Base-by-base conservation (phyloP, 305 asterid species). In the Rubia tinctorum region DNA sequence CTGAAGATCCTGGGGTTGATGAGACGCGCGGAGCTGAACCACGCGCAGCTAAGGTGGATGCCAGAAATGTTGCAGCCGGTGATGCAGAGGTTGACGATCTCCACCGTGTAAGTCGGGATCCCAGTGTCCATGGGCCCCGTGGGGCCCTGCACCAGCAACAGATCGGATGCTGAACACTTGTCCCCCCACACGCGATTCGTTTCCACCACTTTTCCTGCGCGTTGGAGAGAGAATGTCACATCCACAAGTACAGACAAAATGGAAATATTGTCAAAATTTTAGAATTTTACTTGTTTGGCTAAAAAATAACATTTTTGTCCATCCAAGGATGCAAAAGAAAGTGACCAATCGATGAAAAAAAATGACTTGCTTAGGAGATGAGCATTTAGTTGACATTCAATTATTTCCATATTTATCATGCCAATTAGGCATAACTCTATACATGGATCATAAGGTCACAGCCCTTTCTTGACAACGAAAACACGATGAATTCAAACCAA, bases 21-120 rank as follows among this genome's bases (percentile, higher is more conserved):
- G n/a, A 89, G 87, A 20, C 96, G 85, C 15, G 97, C 96, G 3
- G 99, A 89, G 87, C 97, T 92, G 87, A 94, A 91, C 98, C 98
- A 92, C 71, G 97, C 97, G 77, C 99, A 95, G 61, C 66, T 81
- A 66, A 95, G 73, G 76, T 92, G 99, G 73, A 95, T 86, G 75
- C 77, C 79, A 7, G 91, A 83, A 82, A 90, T 89, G 81, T 80
- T 79, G 75, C 91, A 87, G 78, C 96, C 96, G 61, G 89, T 75
- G 73, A 80, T 65, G 56, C 97, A 89, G 8, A 79, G 87, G 85
- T 95, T 95, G 81, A 85, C 81, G 69, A 94, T 90, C 89, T 90
- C 96, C 80, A 92, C 99, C 7, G 93, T 89, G 84, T 88, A 95
- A 0, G 92, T 88, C 7, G 99, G 98, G 3, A 94, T 94, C 14